Base-by-base conservation (phyloP, 345 rosid genomes). In the Angophora floribunda region DNA sequence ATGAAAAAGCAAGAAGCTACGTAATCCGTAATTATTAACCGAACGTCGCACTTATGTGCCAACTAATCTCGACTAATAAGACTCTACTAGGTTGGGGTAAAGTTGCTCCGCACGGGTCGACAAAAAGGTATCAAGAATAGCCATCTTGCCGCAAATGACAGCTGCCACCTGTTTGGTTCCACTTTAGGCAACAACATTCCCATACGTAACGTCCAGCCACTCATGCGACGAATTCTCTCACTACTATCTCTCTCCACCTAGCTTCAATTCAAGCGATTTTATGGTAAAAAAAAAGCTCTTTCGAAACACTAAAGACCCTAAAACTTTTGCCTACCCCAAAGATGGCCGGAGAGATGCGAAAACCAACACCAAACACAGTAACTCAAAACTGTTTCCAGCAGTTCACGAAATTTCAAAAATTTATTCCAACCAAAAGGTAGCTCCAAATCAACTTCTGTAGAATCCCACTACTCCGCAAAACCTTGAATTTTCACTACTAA, bases 391-490 rank as follows among this genome's bases (percentile, higher is more conserved):
- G 13, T 63, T 63, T 28, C 36, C 8, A 63, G 75, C 36, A 13
- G 36, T n/a, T 8, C 2, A 1, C 17, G 75, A 1, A n/a, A 6
- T 17, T 63, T 24, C 36, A 1, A 63, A 63, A 63, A 28, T 28
- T 0, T n/a, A 1, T n/a, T 63, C 0, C 4, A 1, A 13, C 13
- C 36, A n/a, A 63, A 63, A 9, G 7, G 2, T 63, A n/a, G 13
- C 7, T 63, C 30, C 36, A 63, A 63, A 63, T 28, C 67, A 12
- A 61, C 30, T 61, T 61, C 67, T 61, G 30, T 61, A 12, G 2
- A 59, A 26, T 26, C 14, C 41, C 41, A 36, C 41, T 4, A 36
- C 41, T 36, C 41, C 41, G 4, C 41, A 36, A 4, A 2, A 36
- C 41, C 41, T 36, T 36, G 26, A n/a, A 61, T 13, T 26, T 26